Base-by-base conservation (phyloP, 164 flowering plant species). In the Saururus chinensis region DNA sequence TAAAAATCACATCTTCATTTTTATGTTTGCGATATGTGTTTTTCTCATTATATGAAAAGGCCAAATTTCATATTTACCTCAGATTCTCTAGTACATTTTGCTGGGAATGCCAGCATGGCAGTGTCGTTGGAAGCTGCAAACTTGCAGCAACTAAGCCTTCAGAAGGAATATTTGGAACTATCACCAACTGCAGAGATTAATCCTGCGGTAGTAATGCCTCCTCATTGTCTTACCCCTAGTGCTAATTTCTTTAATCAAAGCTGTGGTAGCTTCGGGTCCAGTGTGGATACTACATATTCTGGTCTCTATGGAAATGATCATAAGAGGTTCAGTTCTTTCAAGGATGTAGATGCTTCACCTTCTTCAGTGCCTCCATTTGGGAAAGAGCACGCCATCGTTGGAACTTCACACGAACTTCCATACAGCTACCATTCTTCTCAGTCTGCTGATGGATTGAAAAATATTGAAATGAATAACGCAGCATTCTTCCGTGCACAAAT, bases 211-310 rank as follows among this genome's bases (percentile, higher is more conserved):
- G 80, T 84, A 64, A 88, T 93, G 70, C 99, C 99, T 37, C 68
- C 82, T 72, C 97, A 93, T 72, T 79, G 89, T 53, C 97, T 87
- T 75, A 86, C 88, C 58, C 92, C 89, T 49, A 71, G 81, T 61
- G 81, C 84, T 16, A 93, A 91, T 25, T 89, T 84, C 71, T 81
- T 85, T 19, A 89, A 88, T 69, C 70, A 91, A 81, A 89, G 92
- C 73, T 95, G 91, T 82, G 99, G 99, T 40, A 95, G 96, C 69
- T 89, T 95, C 73, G 89, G 96, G 60, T 64, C 92, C 70, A 86
- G 76, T 62, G 69, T 77, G 19, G 68, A 63, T 73, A 68, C 14
- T 17, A 17, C 80, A 69, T 67, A 71, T 23, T 76, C 70, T 75
- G 12, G 52, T 81, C 67, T 70, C 73, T 82, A 77, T 69, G 85